Base-by-base conservation (phyloP, 1,284 basidiomycete species). In the Fistulinella cinereoalba region DNA sequence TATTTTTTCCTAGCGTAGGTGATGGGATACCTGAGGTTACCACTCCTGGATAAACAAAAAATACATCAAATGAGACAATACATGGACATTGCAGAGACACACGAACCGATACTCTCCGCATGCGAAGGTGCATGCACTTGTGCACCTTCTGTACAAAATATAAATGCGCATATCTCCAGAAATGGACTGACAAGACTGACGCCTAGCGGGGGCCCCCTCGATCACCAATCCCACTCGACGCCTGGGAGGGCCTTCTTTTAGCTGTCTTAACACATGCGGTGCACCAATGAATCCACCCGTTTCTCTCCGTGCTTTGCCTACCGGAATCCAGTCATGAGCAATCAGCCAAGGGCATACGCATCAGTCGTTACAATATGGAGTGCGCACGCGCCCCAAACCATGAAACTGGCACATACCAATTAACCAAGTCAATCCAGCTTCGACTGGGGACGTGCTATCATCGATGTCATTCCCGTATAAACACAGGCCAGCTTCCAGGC, bases 401-500 rank as follows among this genome's bases (percentile, higher is more conserved):
- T 6, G 4, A 15, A 31, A 31, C 5, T 31, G 28, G 11, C 32
- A 29, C 19, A 40, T 52, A 88, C 92, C 88, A 41, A 99, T 92
- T 22, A 97, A 81, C 96, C 96, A 98, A 0, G 80, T 80, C 41
- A 99, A 72, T 6, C 86, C 94, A 4, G 92, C 97, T 69, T 97
- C 96, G 15, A 98, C 81, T 0, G 93, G 92, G 1, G 82, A 83
- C 5, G 89, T 89, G 34, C 73, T 77, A 68, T 97, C 93, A 65
- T 97, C 87, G 16, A 97, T 71, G 62, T 99, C 96, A 61, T 94
- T 86, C 0, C 96, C 96, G 65, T 98, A 97, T 36, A 99, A 75
- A 68, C 96, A 99, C 85, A 99, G 88, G n/a, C 96, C 96, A 0
- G 96, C 96, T 69, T 99, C 96, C 31, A 99, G 76, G 28, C 96